These are phyloP conservation scores for Parastagonospora avenae DNA, from an alignment of 2,329 filamentous ascomycete species.

Conservation along the genomic window DNA sequence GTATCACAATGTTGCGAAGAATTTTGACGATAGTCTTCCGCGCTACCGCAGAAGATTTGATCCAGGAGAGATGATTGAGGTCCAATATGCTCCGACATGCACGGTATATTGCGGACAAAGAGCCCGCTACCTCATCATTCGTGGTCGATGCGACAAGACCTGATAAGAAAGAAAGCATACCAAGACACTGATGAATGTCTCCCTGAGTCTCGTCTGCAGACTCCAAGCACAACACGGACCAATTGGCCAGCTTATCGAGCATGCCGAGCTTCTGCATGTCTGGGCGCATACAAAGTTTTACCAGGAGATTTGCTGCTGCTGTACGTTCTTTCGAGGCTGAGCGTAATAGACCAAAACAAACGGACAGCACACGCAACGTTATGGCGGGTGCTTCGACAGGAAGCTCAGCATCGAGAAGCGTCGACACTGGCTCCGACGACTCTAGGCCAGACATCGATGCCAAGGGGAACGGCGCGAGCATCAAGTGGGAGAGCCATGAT, in stretches of 20 bases:
- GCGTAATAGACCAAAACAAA: conserved; percentile 73
- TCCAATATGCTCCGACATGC: conserved; percentile 65
- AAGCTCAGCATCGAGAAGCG: conserved; percentile 56
- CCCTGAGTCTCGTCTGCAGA: conserved; percentile 47
- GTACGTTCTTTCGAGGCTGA: conserved; percentile 85
- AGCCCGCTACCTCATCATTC: conserved; percentile 72
- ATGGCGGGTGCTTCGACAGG: conserved; percentile 70
- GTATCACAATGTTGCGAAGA: conserved; percentile 73
- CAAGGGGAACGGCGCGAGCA: conserved; percentile 83
- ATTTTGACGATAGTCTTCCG: conserved; percentile 85
- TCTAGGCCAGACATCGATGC: conserved; percentile 72
- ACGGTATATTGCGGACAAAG: conserved; percentile 70
- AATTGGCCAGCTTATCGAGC: conserved; percentile 69
- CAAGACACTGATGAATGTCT: conserved; percentile 77
- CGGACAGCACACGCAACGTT: conserved; percentile 69
- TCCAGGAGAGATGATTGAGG: conserved; percentile 56
- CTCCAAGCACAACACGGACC: conserved; percentile 69
- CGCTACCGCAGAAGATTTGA: conserved; percentile 76
- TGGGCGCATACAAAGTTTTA: conserved; percentile 78
- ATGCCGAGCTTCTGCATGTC: conserved; percentile 86
- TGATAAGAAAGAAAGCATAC: conserved; percentile 78
- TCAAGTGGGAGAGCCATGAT: conserved; percentile 70
- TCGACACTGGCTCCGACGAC: conserved; percentile 36
- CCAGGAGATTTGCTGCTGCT: conserved; percentile 81
- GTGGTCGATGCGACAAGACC: conserved; percentile 74